These are phyloP conservation scores for Vicia faba DNA, from an alignment of 306 rosid species.

Conservation along the genomic window DNA sequence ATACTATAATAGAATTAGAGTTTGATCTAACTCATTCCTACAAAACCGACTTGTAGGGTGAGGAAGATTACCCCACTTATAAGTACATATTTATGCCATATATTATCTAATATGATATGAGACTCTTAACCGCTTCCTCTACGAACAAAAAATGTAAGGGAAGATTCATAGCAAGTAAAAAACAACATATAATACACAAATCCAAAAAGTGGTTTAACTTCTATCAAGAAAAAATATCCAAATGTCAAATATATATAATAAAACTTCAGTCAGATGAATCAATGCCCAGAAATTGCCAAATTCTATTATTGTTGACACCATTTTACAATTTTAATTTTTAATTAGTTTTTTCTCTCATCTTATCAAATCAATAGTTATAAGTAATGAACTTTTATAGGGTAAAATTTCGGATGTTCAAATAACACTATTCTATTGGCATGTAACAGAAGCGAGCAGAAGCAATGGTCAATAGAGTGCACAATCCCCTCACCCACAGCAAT, in stretches of 20 bases:
- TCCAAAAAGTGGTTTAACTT: no score
- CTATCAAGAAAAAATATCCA: not conserved
- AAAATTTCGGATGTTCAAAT: no score
- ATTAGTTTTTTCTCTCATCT: not conserved
- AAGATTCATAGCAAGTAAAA: not conserved
- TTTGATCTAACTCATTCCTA: no score
- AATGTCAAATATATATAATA: not conserved
- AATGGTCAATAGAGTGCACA: not conserved
- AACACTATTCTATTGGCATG: no score
- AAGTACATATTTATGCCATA: no score
- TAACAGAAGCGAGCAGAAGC: not conserved
- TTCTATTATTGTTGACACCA: no score
- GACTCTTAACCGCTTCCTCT: no score
- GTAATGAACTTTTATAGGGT: not conserved
- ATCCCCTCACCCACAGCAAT: not conserved
- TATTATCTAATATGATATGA: no score
- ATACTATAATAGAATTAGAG: no score
- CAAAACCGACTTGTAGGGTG: no score
- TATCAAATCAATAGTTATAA: not conserved
- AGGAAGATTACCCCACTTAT: no score
- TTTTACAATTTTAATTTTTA: not conserved
- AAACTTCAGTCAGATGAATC: not conserved
- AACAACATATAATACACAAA: no score
- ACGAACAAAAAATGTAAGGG: not conserved
- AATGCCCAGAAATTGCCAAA: not conserved